A percentile compares a stretch with the other conserved stretches of the same genome.
These are phyloP conservation scores for Penstemon davidsonii DNA, from an alignment of 257 asterid species.

Conservation along the genomic window DNA sequence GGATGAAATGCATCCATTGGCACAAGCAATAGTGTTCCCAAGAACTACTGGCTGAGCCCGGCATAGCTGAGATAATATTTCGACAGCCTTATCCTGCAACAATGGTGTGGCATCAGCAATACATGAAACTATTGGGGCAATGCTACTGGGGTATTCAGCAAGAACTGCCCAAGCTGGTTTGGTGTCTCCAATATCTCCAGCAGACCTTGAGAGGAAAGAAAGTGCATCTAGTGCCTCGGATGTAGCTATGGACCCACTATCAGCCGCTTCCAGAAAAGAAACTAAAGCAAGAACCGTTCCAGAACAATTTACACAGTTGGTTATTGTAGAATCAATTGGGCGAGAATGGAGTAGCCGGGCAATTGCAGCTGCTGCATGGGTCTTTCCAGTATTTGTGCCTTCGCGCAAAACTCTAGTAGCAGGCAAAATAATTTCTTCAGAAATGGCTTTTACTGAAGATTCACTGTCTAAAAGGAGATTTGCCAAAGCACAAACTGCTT, in stretches of 20 bases:
- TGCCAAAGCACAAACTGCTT: conserved; percentile 93
- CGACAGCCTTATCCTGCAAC: conserved; percentile 89
- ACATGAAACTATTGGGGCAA: conserved; percentile 76
- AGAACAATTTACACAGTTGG: conserved; percentile 72
- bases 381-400: conserved; percentile 73
- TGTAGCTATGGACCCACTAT: conserved; percentile 58
- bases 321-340: conserved; percentile 57
- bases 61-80: conserved; percentile 74
- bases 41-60: conserved; percentile 70
- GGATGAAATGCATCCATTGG: conserved; percentile 72
- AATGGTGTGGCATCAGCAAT: conserved; percentile 72
- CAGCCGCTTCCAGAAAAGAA: conserved; percentile 78
- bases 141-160: conserved; percentile 78
- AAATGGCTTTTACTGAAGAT: conserved; percentile 64
- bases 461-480: conserved; percentile 88
- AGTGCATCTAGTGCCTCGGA: conserved; percentile 91
- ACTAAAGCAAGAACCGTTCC: conserved; percentile 94
- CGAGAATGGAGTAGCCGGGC: conserved; percentile 84
- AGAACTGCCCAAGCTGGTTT: conserved; percentile 91
- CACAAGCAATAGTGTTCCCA: conserved; percentile 65
- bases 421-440: conserved; percentile 80
- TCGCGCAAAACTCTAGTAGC: conserved; percentile 86
- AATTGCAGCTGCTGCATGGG: conserved; percentile 92
- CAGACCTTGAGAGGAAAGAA: conserved; percentile 72
- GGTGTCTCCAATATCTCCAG: conserved; percentile 50